Base-by-base conservation (phyloP, 176 grass and related monocot species). In the Musa acuminata region DNA sequence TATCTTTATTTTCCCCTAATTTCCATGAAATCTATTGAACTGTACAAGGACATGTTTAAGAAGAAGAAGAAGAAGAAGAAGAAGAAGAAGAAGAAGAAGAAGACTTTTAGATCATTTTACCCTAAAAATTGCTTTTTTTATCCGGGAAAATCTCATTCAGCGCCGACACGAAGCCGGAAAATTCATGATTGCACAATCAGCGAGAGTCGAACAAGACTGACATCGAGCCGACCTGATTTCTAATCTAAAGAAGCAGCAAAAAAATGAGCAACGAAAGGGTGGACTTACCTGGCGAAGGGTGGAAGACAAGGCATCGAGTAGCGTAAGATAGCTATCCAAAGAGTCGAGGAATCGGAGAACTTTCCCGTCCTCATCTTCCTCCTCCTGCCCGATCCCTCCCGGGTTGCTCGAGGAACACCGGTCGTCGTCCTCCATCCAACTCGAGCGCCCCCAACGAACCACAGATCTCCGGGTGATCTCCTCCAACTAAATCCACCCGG, bases 321-420 rank as follows among this genome's bases (percentile, higher is more conserved):
- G 80, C 13, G 2, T 50, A 43, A 87, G 76, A 20, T 87, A 87
- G 19, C 51, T 14, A 21, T 87, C 80, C 60, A 87, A 58, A n/a
- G 85, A 87, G 62, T 87, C 85, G 11, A 87, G 52, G 69, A 87
- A 87, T 9, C 72, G 62, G 20, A 87, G 55, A 69, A 83, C 24
- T 69, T 63, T 69, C 54, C 76, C 85, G 9, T 78, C 69, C 13
- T 78, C 69, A 0, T 62, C 68, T 0, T 50, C 17, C 17, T 70
- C 67, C 48, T 1, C 3, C 51, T 70, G n/a, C 43, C 13, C 1
- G 2, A 20, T 65, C 23, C 9, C 10, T 26, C 2, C 22, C 9
- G 43, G 48, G 20, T 48, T n/a, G 14, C 0, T 8, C 35, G 17
- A 50, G 67, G 43, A 51, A 51, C 22, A 51, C 9, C 17, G 17